These are phyloP conservation scores for Saccharomycopsis crataegensis DNA, from an alignment of 1,139 yeast species.

Conservation along the genomic window DNA sequence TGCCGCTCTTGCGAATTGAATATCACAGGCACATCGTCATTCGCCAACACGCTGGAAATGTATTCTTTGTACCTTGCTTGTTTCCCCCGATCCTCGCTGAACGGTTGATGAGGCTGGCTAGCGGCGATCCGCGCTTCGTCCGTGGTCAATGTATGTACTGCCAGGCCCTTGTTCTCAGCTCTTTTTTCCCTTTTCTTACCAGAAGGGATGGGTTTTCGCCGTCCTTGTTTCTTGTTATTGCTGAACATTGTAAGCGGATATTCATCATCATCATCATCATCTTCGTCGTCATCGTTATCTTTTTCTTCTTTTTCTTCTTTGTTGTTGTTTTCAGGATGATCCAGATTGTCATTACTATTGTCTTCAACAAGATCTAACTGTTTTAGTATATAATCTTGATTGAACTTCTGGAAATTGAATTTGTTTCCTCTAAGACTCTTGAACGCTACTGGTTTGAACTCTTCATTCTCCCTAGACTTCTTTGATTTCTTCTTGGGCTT, in stretches of 20 bases:
- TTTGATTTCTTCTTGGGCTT: not conserved
- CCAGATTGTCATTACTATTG: not conserved
- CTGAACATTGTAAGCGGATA: not conserved
- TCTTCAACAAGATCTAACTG: slow-evolving; percentile 2
- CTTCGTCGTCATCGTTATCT: not conserved
- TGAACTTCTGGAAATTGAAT: slow-evolving; percentile 11
- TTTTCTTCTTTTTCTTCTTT: not conserved
- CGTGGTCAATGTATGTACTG: no score
- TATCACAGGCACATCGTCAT: no score
- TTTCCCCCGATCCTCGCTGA: no score
- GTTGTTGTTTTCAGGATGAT: not conserved
- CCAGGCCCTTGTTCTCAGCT: no score
- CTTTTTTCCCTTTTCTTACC: no score
- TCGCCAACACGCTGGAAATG: no score
- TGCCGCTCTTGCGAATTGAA: no score
- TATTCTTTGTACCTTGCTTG: no score
- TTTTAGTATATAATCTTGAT: slow-evolving; percentile 7
- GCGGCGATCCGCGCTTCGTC: no score
- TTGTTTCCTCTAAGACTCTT: slow-evolving; percentile 10
- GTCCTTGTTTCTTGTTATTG: not conserved
- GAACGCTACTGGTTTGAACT: slow-evolving; percentile 13
- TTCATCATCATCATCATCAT: not conserved
- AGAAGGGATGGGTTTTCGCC: no score
- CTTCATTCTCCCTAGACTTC: not conserved
- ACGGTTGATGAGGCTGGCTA: no score